phyloP scores from a whole-genome alignment of 1,139 yeast genomes.

The Scheffersomyces illinoinensis region DNA sequence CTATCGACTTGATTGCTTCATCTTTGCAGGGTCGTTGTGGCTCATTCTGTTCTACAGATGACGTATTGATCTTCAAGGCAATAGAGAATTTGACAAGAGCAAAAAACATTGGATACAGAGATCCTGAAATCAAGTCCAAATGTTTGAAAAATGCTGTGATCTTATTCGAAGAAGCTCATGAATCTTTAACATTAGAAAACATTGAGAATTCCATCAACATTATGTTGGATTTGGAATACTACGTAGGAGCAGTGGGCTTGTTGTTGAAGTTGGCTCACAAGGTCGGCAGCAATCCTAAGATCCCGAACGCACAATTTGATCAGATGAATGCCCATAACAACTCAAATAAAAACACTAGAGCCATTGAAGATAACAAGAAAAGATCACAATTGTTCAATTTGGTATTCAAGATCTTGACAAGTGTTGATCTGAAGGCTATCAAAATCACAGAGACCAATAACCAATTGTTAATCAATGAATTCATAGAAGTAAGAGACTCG shows the following conservation, averaged over 20 bases:
- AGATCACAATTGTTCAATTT: slow-evolving; percentile 67
- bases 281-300: slow-evolving; percentile 41
- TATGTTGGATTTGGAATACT: slow-evolving; percentile 75
- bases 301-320: slow-evolving; percentile 1
- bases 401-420: slow-evolving; percentile 71
- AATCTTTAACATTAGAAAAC: slow-evolving; percentile 74
- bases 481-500: slow-evolving; percentile 62
- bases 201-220: slow-evolving; percentile 78
- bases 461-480: slow-evolving; percentile 51
- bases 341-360: slow-evolving; percentile 6
- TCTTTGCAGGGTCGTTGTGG: slow-evolving; percentile 93
- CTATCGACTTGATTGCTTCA: slow-evolving; percentile 86
- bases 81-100: slow-evolving; percentile 89
- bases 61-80: slow-evolving; percentile 91
- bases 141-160: slow-evolving; percentile 75
- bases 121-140: slow-evolving; percentile 66
- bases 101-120: slow-evolving; percentile 68
- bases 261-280: slow-evolving; percentile 75
- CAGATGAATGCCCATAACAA: slow-evolving; percentile 9
- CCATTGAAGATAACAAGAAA: slow-evolving; percentile 21
- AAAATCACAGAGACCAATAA: slow-evolving; percentile 47
- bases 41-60: slow-evolving; percentile 90
- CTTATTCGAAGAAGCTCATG: slow-evolving; percentile 79
- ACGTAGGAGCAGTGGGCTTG: slow-evolving; percentile 84
- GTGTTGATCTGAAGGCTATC: slow-evolving; percentile 68